Percentiles rank a stretch among this genome's conserved stretches.
These are phyloP conservation scores for Talaromyces sp. DNA, from an alignment of 2,329 filamentous ascomycete genomes.

Conservation along the genomic window DNA sequence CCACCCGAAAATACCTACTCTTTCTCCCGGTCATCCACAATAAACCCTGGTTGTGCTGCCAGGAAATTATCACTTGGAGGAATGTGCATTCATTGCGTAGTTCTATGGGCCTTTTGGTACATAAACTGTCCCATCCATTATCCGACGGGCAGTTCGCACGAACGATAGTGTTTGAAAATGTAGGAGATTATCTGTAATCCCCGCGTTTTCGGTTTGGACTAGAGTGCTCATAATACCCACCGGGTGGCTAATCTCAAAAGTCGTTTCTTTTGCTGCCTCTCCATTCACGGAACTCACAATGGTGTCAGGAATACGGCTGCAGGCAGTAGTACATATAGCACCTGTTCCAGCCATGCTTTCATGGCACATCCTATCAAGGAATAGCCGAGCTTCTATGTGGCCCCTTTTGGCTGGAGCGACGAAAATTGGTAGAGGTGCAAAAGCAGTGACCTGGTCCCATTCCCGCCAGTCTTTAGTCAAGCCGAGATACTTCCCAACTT, in stretches of 20 bases:
- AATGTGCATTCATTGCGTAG: no score
- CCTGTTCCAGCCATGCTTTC: constrained; percentile 14
- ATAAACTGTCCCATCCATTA: constrained; percentile 10
- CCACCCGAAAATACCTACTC: no score
- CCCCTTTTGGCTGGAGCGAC: constrained; percentile 1
- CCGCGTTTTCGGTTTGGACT: not conserved
- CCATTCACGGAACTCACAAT: constrained; percentile 9
- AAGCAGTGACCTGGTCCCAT: constrained; percentile 11
- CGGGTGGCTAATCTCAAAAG: constrained; percentile 11
- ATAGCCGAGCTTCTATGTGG: constrained; percentile 11
- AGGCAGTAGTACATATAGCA: constrained; percentile 12
- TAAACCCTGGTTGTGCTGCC: no score
- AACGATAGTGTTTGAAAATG: constrained; percentile 12
- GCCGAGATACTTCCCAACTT: constrained; percentile 8
- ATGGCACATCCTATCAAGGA: constrained; percentile 16
- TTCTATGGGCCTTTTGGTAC: constrained; percentile 3
- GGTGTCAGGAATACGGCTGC: constrained; percentile 10
- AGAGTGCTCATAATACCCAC: not conserved
- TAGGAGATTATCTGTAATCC: not conserved
- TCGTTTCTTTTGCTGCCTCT: not conserved
- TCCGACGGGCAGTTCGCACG: constrained; percentile 9
- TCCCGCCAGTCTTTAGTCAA: constrained; percentile 12
- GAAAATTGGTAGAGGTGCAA: constrained; percentile 5
- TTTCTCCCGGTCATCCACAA: no score
- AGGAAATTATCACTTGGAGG: no score